These are phyloP conservation scores for Picea mariana DNA, from an alignment of 83 land plant species.

Conservation along the genomic window DNA sequence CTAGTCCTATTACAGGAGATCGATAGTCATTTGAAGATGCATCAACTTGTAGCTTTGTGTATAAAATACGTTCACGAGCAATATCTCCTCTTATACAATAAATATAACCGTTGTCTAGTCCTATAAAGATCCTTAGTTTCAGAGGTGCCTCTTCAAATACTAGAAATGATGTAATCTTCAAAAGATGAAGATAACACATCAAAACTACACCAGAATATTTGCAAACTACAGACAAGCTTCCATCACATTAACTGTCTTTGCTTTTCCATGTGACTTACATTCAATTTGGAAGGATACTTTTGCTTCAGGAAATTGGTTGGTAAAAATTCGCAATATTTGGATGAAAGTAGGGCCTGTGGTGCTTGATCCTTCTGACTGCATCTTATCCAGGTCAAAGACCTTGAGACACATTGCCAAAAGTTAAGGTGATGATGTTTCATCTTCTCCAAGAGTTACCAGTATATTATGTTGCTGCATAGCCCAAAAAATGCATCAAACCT, in stretches of 20 bases:
- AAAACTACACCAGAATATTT: too few relatives aligned
- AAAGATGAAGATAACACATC: too few relatives aligned
- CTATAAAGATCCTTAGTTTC: constrained; percentile 66
- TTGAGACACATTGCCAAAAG: constrained; percentile 57
- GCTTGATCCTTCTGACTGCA: constrained; percentile 81
- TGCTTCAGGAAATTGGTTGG: constrained; percentile 83
- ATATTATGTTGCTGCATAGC: constrained; percentile 75
- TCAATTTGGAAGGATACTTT: too few relatives aligned
- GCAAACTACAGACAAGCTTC: too few relatives aligned
- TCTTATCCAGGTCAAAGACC: constrained; percentile 84
- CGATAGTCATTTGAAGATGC: constrained; percentile 24
- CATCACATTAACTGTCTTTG: too few relatives aligned
- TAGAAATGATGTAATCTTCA: constrained; percentile 85
- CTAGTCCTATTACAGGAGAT: constrained; percentile 76
- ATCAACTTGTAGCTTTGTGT: constrained; percentile 72
- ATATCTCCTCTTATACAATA: constrained; percentile 94
- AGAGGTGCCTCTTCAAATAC: constrained; percentile 95
- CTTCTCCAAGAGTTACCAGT: constrained; percentile 82
- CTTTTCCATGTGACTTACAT: too few relatives aligned
- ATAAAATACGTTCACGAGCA: constrained; percentile 75
- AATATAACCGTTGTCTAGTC: constrained; percentile 75
- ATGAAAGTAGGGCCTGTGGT: constrained; percentile 72
- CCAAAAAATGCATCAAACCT: too few relatives aligned
- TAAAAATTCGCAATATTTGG: constrained; percentile 73
- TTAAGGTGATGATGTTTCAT: constrained; percentile 66